These are phyloP conservation scores for Myochromella boudieri DNA, from an alignment of 768 basidiomycete genomes.

Conservation along the genomic window DNA sequence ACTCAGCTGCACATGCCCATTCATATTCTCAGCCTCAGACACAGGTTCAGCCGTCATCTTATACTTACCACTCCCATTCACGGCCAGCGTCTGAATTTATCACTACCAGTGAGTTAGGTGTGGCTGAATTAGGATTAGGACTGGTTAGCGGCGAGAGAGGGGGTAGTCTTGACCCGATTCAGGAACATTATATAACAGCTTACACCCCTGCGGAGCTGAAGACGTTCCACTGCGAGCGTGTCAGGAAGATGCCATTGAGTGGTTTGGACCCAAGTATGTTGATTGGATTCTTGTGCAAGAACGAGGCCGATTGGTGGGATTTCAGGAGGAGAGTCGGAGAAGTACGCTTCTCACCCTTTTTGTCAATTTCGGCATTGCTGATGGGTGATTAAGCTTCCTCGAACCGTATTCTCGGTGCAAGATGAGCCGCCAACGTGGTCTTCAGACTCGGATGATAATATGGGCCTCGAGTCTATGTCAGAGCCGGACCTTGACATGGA, in stretches of 20 bases:
- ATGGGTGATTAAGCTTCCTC: constrained; percentile 41
- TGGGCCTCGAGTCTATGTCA: constrained; percentile 82
- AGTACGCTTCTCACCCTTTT: constrained; percentile 43
- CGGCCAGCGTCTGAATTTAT: constrained; percentile 24
- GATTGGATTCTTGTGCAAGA: constrained; percentile 84
- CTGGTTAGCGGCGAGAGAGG: no score
- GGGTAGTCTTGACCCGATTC: constrained; percentile 41
- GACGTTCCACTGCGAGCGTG: constrained; percentile 96
- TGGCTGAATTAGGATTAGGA: no score
- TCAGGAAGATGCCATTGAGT: constrained; percentile 90
- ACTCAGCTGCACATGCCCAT: constrained; percentile 17
- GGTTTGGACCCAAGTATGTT: constrained; percentile 97
- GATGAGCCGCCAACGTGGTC: constrained; percentile 76
- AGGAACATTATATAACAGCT: constrained; percentile 67
- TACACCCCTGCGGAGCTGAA: constrained; percentile 73
- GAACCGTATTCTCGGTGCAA: constrained; percentile 82
- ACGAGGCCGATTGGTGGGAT: constrained; percentile 86
- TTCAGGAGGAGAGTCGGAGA: constrained; percentile 69
- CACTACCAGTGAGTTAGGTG: constrained; percentile 19
- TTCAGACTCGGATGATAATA: constrained; percentile 69
- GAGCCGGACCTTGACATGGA: constrained; percentile 57
- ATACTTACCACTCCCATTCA: constrained; percentile 38
- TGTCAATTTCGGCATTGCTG: constrained; percentile 5
- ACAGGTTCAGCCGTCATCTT: no score
- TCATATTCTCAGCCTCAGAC: constrained; percentile 13